Evolutionary conservation across 768 basidiomycete genomes (phyloP), one percentile per base, ranked within the genome.

Genomic region (Russula brevipes): DNA sequence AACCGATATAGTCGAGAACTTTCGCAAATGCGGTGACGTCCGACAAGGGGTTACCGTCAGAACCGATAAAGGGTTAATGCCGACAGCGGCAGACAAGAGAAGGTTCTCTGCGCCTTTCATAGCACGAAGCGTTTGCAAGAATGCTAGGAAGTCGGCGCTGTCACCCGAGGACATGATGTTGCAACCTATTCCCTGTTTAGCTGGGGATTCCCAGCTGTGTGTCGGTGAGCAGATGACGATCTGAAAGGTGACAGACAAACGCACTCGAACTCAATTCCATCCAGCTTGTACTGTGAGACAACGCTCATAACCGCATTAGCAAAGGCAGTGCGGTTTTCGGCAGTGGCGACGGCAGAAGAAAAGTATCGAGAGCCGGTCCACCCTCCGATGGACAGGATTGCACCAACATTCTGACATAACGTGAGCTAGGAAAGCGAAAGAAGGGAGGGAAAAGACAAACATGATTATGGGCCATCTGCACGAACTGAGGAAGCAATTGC

Each of bases 401-500:
- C 57, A n/a, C 31, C n/a, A 49, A 69, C 68, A 11, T 33, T 17
- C 67, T 69, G 19, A 10, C 6, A 46, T 2, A 35, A 0, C 51
- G 24, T 31, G 54, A 55, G 39, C 30, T 19, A 54, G 30, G 36
- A 42, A 19, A 7, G 39, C 10, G 11, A 39, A 30, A 11, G 38
- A 14, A 41, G 5, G 10, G 7, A 16, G 14, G 10, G 11, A 0
- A 57, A 17, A 8, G n/a, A 54, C 65, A 30, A 17, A 70, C 70
- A 44, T 73, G 36, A 2, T 44, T 5, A 45, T 69, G 69, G 19
- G 70, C 71, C 0, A 47, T 42, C 24, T 55, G 12, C 19, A 72
- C 71, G 36, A 72, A 71, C 47, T 70, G 51, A 14, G 66, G 68
- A 24, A 72, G 54, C 16, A 71, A 46, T 45, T 64, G 45, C 7